Conservation (phyloP, 345 rosid species). For the Draba incana region DNA sequence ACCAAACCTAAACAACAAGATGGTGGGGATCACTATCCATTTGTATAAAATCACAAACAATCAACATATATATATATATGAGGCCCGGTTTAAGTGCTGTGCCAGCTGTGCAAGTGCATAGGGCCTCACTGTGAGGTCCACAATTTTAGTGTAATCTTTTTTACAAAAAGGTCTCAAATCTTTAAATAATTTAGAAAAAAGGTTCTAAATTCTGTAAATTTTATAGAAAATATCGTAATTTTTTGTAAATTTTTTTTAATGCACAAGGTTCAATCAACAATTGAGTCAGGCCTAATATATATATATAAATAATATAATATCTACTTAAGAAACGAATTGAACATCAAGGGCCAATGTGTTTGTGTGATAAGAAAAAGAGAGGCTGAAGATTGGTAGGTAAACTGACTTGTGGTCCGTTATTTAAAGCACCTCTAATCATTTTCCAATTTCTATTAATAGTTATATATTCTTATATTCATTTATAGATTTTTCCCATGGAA, state of each 20-base stretch:
- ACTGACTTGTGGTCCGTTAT: constrained; percentile 65
- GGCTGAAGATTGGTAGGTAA: constrained; percentile 54
- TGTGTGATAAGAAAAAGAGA: constrained; percentile 29
- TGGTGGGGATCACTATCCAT: constrained; percentile 60
- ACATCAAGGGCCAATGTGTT: constrained; percentile 44
- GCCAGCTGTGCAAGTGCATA: too few relatives aligned
- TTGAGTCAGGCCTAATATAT: too few relatives aligned
- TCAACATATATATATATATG: constrained; percentile 44
- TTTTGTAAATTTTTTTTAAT: too few relatives aligned
- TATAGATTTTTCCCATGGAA: neutral
- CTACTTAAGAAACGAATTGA: constrained; percentile 39
- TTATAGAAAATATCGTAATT: too few relatives aligned
- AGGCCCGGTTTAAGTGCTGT: too few relatives aligned
- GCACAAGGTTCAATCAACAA: too few relatives aligned
- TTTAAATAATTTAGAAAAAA: too few relatives aligned
- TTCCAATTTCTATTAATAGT: constrained; percentile 35
- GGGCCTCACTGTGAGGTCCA: too few relatives aligned
- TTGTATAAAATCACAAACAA: constrained; percentile 12
- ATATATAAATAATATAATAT: constrained; percentile 44
- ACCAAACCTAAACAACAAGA: constrained; percentile 42
- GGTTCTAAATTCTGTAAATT: too few relatives aligned
- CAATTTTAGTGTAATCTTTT: too few relatives aligned
- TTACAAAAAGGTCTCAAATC: too few relatives aligned
- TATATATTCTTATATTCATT: constrained; percentile 12
- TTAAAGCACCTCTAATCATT: constrained; percentile 46